phyloP scores from a whole-genome alignment of 768 basidiomycete species.

The Suillus subalutaceus region DNA sequence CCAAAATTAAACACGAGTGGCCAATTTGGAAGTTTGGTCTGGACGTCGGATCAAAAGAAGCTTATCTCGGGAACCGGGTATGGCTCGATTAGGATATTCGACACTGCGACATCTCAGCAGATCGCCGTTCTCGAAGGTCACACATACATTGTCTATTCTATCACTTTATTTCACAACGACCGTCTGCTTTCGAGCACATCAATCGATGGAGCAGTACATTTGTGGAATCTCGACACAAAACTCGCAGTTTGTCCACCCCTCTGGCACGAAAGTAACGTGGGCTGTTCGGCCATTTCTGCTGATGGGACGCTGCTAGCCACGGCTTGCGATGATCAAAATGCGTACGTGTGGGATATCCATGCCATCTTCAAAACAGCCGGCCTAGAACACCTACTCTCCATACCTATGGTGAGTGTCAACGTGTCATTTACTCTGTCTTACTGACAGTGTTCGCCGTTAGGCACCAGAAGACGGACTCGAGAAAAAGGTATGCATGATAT shows the following conservation, averaged over 20 bases:
- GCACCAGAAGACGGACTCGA: too few species aligned
- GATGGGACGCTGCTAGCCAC: not conserved
- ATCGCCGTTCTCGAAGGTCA: not conserved
- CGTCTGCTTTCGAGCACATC: not conserved
- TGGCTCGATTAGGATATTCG: not conserved
- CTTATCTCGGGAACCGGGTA: not conserved
- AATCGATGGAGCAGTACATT: not conserved
- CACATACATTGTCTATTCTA: not conserved
- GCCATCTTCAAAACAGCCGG: not conserved
- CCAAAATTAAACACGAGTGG: not conserved
- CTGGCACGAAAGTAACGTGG: not conserved
- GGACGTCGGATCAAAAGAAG: not conserved
- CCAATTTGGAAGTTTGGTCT: not conserved
- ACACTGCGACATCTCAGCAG: not conserved
- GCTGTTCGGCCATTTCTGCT: not conserved
- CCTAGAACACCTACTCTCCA: not conserved
- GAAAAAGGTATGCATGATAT: too few species aligned
- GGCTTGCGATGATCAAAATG: not conserved
- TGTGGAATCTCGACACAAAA: not conserved
- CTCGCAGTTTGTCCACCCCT: not conserved
- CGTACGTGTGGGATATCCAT: not conserved
- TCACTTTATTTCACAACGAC: not conserved
- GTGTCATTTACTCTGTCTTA: too few species aligned
- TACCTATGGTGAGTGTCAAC: not conserved
- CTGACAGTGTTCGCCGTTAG: too few species aligned